A percentile compares a stretch with the other conserved stretches of the same genome.
Conservation (phyloP, 169 alveolate species). For the Plasmodium yoelii region DNA sequence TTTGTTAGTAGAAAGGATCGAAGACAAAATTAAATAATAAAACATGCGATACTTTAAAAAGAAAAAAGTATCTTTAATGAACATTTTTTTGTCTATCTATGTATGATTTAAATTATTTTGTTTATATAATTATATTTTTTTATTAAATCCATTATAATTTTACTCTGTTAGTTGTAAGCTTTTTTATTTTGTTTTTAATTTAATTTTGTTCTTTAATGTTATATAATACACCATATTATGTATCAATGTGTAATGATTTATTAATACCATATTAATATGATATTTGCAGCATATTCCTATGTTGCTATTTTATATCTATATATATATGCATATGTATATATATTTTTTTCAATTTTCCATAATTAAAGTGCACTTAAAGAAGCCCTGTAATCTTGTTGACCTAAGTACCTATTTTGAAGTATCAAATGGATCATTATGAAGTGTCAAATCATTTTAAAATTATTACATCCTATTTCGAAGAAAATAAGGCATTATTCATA, state of each 20-base stretch:
- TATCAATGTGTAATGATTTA: no score
- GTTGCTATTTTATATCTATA: background rate
- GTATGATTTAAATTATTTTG: no score
- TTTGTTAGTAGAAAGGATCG: constrained; percentile 1
- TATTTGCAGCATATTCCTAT: background rate
- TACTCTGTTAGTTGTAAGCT: no score
- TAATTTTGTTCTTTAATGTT: no score
- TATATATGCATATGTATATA: background rate
- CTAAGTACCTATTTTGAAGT: background rate
- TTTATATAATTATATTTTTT: no score
- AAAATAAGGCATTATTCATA: constrained; percentile 3
- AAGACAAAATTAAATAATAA: background rate
- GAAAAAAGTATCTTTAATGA: background rate
- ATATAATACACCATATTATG: no score
- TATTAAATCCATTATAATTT: no score
- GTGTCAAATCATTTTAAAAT: constrained; percentile 11
- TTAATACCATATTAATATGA: no score
- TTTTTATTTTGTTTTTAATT: no score
- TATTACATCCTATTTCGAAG: constrained; percentile 26
- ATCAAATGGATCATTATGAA: constrained; percentile 63
- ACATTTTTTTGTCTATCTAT: background rate
- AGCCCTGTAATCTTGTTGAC: background rate
- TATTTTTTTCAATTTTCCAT: background rate
- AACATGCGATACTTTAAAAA: no score
- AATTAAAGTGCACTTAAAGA: background rate